Base-by-base conservation (phyloP, 352 stramenopile genomes). In the Phytophthora hibernalis region DNA sequence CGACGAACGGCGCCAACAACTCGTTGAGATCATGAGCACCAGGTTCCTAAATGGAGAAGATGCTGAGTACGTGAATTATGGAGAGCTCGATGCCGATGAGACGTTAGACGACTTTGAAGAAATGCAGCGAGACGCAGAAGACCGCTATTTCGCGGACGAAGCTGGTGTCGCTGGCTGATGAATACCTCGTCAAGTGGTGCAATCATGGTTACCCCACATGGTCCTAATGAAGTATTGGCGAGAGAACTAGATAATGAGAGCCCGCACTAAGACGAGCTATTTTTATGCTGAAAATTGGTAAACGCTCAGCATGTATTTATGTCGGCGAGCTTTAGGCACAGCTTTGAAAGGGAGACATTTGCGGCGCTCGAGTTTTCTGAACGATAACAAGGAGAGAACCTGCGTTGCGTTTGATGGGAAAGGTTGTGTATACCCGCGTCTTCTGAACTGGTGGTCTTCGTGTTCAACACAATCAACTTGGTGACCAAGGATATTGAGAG, bases 51-150 rank as follows among this genome's bases (percentile, higher is more conserved):
- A 89, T 20, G 88, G 88, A 10, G 49, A 68, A 5, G 88, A 96
- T 52, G 42, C 47, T 15, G 70, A 88, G 28, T 89, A 83, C 54
- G 67, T 92, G 5, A 76, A 87, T 28, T 96, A 96, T 62, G 72
- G 59, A 1, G 76, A 71, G 24, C 88, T 95, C 53, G 88, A 96
- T 54, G 53, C 18, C 1, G 70, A 93, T 51, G 78, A 83, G 45
- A 65, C 53, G 15, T 74, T 93, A 9, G 88, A 95, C 40, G 81
- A 93, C 69, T 67, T 84, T 35, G 74, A 79, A 5, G 70, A 84
- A 64, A 85, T 91, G 50, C 71, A 93, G 57, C 88, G 80, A 43
- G 88, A 96, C 70, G 85, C 85, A 7, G 80, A 96, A 73, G 86
- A 96, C 26, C 69, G 70, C 24, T 96, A 94, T 50, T 96, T 96